Evolutionary conservation across 2,329 filamentous ascomycete species (phyloP), one percentile per base, ranked within the genome.

Genomic region (Xylariales sp.): DNA sequence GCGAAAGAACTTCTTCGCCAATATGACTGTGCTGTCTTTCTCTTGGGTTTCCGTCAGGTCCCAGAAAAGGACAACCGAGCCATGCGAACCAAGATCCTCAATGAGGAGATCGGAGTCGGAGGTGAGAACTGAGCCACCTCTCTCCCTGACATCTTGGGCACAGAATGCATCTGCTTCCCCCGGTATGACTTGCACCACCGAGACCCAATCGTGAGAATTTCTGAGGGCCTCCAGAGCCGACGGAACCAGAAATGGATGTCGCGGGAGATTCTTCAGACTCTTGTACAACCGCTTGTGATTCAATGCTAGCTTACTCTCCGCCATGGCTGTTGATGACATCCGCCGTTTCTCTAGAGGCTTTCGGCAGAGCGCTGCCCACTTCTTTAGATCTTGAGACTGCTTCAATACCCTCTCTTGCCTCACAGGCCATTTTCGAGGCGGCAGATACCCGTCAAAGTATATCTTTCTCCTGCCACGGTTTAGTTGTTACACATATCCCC

Each of bases 101-200:
- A 91, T 71, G 1, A 95, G 66, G 7, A 96, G 70, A 54, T 97
- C 91, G 0, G 89, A 94, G 52, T 97, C 91, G n/a, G 80, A 82
- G 0, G 88, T 94, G 6, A 96, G 61, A 12, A 88, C 72, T 2
- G 69, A 65, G 1, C 76, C 78, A 2, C 72, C 67, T 20, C 68
- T 54, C 3, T 64, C 45, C n/a, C 68, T 69, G 6, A 86, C 71
- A 37, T 80, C 70, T 12, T 71, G 62, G 4, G 88, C 88, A 56
- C 89, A 95, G 62, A 79, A 93, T 17, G 71, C 62, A 55, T 97
- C 91, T 2, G 91, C 91, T 61, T 97, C 91, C 1, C 86, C 89
- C 0, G 88, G 81, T 0, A 95, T 83, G 11, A 93, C 69, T 17
- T 69, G 62, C 7, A 66, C 68, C 30, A 70, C 54, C 42, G 44